Evolutionary conservation across 148 eudicot genomes (phyloP).

Genomic region (Chenopodium album): DNA sequence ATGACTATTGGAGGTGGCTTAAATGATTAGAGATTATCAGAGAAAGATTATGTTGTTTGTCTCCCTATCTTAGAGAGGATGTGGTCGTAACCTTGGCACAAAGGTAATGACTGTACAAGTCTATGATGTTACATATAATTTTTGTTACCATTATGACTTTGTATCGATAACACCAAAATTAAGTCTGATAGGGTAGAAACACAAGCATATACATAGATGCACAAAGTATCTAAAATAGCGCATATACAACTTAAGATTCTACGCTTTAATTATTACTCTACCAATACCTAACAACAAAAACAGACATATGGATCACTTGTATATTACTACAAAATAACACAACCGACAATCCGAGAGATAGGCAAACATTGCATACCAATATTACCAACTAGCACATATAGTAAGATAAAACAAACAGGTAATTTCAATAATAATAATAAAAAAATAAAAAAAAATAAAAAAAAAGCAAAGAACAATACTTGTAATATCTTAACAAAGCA

Average conservation of each 20-base stretch:
- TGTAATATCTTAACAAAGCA: conserved; percentile 64
- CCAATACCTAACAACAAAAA: background rate
- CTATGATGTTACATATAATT: background rate
- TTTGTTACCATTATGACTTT: background rate
- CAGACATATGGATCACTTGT: background rate
- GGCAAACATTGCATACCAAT: background rate
- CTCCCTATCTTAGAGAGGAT: background rate
- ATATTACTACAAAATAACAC: background rate
- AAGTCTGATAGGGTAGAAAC: background rate
- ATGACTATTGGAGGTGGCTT: background rate
- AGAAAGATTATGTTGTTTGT: background rate
- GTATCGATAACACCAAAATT: background rate
- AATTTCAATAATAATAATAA: too few species aligned
- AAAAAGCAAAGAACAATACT: conserved; percentile 42
- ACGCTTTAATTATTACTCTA: background rate
- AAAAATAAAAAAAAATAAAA: background rate
- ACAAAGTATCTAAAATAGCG: background rate
- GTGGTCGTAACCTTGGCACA: background rate
- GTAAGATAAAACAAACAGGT: background rate
- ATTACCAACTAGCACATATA: background rate
- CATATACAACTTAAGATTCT: background rate
- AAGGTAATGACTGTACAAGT: background rate
- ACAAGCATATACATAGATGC: background rate
- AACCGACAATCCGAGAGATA: background rate
- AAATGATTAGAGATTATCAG: conserved; percentile 1